Conservation (phyloP, 805 yeast genomes). For the Hanseniaspora occidentalis region DNA sequence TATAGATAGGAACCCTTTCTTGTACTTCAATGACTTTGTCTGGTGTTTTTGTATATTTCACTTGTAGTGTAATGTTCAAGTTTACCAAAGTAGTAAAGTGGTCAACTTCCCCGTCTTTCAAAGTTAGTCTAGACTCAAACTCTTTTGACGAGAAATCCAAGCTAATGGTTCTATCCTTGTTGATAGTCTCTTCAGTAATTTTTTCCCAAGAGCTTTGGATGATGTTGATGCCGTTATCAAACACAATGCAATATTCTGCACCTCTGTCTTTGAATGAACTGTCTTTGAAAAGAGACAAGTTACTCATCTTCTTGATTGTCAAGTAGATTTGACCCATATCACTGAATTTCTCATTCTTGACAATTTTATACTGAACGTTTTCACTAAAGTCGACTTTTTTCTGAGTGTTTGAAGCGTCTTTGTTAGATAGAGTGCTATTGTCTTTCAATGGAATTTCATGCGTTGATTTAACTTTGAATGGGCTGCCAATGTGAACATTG, state of each 20-base stretch:
- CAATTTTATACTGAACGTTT: not conserved
- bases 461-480: constrained; percentile 16
- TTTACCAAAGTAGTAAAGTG: constrained; percentile 32
- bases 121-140: constrained; percentile 54
- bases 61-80: constrained; percentile 60
- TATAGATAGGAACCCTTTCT: constrained; percentile 40
- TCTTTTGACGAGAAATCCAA: constrained; percentile 35
- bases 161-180: not conserved
- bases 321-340: constrained; percentile 41
- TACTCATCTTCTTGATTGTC: constrained; percentile 33
- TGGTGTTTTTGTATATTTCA: constrained; percentile 36
- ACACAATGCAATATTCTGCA: constrained; percentile 37
- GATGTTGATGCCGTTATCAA: constrained; percentile 74
- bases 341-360: not conserved
- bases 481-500: constrained; percentile 17
- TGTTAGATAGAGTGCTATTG: too few species aligned
- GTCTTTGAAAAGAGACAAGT: constrained; percentile 35
- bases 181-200: constrained; percentile 3
- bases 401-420: too few species aligned
- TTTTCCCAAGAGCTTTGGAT: constrained; percentile 44
- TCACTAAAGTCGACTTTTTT: not conserved
- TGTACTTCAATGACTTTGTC: constrained; percentile 45
- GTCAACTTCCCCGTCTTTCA: constrained; percentile 21
- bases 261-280: constrained; percentile 25
- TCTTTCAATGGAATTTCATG: constrained; percentile 5